Conservation (phyloP, 2,329 filamentous ascomycete species). For the Colletotrichum sp. region DNA sequence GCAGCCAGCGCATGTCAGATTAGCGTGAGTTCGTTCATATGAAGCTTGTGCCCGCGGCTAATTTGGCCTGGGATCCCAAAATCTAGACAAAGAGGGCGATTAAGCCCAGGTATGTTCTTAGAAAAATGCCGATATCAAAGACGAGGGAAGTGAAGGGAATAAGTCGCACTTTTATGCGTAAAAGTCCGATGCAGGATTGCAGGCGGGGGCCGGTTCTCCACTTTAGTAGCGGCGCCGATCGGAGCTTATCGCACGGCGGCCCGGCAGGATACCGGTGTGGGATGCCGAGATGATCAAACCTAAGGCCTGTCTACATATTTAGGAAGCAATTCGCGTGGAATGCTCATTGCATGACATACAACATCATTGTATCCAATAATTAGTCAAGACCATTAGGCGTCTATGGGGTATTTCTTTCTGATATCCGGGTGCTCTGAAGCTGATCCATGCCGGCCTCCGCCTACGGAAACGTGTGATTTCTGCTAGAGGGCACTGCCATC, state of each 20-base stretch:
- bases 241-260: background rate
- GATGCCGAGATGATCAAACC: background rate
- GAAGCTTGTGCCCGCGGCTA: background rate
- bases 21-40: background rate
- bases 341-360: background rate
- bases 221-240: background rate
- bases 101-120: background rate
- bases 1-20: background rate
- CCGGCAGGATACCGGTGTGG: background rate
- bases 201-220: background rate
- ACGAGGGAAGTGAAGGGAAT: background rate
- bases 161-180: background rate
- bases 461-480: background rate
- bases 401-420: background rate
- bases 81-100: background rate
- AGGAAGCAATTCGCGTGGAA: accelerated
- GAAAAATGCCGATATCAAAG: background rate
- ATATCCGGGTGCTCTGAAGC: background rate
- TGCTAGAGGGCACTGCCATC: background rate
- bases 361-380: accelerated
- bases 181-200: background rate
- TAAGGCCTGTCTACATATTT: background rate
- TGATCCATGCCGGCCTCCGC: background rate
- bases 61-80: background rate
- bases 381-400: background rate